Evolutionary conservation across 108 stramenopile species (phyloP).

Genomic region (Conticribra guillardii): DNA sequence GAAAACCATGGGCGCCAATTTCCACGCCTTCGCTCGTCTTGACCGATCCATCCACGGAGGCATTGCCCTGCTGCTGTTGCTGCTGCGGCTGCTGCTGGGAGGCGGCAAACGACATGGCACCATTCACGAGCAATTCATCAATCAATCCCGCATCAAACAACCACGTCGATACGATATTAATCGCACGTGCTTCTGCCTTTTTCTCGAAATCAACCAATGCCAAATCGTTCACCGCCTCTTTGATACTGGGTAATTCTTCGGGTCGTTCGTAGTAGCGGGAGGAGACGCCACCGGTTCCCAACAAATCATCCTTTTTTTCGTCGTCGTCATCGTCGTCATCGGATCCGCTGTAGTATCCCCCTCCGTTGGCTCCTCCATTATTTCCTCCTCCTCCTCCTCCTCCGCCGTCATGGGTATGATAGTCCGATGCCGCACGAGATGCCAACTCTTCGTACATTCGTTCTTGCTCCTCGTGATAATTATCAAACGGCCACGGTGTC

Average conservation of each 20-base stretch:
- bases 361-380: neutral
- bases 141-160: constrained; percentile 87
- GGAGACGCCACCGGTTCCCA: neutral
- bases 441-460: constrained; percentile 72
- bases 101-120: constrained; percentile 42
- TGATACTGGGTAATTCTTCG: constrained; percentile 78
- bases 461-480: constrained; percentile 82
- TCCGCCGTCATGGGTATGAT: constrained; percentile 3
- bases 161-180: constrained; percentile 84
- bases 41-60: constrained; percentile 7
- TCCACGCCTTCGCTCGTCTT: constrained; percentile 68
- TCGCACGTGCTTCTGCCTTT: constrained; percentile 85
- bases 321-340: constrained; percentile 28
- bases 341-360: constrained; percentile 4
- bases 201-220: constrained; percentile 78
- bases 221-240: constrained; percentile 74
- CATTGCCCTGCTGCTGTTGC: too few relatives aligned
- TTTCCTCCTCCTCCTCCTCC: constrained; percentile 35
- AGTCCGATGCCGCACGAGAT: constrained; percentile 30
- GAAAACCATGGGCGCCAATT: constrained; percentile 70
- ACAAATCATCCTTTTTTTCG: constrained; percentile 22
- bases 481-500: constrained; percentile 83
- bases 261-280: constrained; percentile 68
- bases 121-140: constrained; percentile 83
- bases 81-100: neutral